Evolutionary conservation across 106 monocot genomes (phyloP).

Genomic region (Xerophyta viscosa): DNA sequence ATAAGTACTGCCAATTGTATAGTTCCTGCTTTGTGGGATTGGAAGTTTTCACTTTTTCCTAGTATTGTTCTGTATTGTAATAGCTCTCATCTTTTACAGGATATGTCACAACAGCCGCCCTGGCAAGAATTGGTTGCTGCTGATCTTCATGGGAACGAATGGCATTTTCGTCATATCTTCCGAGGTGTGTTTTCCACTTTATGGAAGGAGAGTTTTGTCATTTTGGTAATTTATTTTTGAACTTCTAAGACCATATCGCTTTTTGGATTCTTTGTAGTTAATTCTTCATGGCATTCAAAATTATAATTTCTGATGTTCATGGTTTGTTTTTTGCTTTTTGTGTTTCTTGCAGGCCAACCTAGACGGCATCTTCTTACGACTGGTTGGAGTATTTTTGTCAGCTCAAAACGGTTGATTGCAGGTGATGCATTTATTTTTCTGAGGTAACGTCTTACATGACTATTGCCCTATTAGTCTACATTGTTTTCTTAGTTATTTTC

Average conservation of each 20-base stretch:
- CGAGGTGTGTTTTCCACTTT: conserved; percentile 38
- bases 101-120: conserved; percentile 93
- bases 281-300: too few species aligned
- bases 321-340: too few species aligned
- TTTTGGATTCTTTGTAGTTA: too few species aligned
- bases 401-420: conserved; percentile 64
- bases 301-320: too few species aligned
- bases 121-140: conserved; percentile 87
- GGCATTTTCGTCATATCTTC: conserved; percentile 97
- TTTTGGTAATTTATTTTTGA: too few species aligned
- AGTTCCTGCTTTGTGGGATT: too few species aligned
- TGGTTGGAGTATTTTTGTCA: conserved; percentile 87
- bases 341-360: conserved; percentile 68
- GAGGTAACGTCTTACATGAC: conserved; percentile 20
- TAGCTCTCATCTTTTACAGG: too few species aligned
- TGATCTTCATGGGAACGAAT: conserved; percentile 82
- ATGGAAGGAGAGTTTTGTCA: neutral
- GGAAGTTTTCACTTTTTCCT: too few species aligned
- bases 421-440: conserved; percentile 89
- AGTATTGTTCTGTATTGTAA: too few species aligned
- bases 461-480: neutral
- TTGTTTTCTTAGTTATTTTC: too few species aligned
- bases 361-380: conserved; percentile 70
- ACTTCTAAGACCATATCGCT: too few species aligned
- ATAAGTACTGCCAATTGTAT: too few species aligned